phyloP scores from a whole-genome alignment of 192 early-diverging fungal species.

The Mycoemilia scoparia region DNA sequence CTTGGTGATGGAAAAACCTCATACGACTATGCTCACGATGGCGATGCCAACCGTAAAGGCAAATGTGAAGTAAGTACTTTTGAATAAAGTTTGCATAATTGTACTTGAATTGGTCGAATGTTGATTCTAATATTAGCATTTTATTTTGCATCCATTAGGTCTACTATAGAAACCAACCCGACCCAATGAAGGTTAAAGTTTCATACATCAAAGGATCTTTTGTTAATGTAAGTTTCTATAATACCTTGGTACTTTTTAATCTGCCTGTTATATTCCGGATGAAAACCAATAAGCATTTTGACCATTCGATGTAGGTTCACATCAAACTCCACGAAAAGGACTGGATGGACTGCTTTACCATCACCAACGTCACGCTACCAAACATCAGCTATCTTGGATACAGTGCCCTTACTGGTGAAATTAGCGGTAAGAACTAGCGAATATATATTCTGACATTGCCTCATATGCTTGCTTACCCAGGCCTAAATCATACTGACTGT shows the following conservation, averaged over 20 bases:
- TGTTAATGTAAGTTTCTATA: conserved; percentile 8
- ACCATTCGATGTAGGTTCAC: no score
- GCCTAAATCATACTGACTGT: no score
- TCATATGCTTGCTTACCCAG: no score
- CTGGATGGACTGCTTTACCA: conserved; percentile 74
- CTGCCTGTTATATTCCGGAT: neutral
- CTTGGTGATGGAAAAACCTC: conserved; percentile 71
- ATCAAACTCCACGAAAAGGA: conserved; percentile 37
- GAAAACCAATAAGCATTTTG: conserved; percentile 9
- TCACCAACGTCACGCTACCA: conserved; percentile 60
- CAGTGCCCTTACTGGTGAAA: conserved; percentile 79
- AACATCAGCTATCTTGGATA: conserved; percentile 72
- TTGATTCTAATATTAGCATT: neutral
- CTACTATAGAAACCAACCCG: conserved; percentile 52
- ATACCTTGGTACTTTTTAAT: neutral
- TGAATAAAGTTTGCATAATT: conserved; percentile 6
- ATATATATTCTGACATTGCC: conserved; percentile 17
- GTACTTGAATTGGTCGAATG: neutral
- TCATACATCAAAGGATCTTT: conserved; percentile 50
- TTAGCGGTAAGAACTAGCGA: conserved; percentile 46
- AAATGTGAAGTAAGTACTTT: no score
- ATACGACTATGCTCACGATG: conserved; percentile 77
- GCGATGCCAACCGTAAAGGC: conserved; percentile 42
- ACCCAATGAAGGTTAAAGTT: conserved; percentile 44
- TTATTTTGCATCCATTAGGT: conserved; percentile 23